Base-by-base conservation (phyloP, 768 basidiomycete species). In the Pilatotrama ljubarskyi region DNA sequence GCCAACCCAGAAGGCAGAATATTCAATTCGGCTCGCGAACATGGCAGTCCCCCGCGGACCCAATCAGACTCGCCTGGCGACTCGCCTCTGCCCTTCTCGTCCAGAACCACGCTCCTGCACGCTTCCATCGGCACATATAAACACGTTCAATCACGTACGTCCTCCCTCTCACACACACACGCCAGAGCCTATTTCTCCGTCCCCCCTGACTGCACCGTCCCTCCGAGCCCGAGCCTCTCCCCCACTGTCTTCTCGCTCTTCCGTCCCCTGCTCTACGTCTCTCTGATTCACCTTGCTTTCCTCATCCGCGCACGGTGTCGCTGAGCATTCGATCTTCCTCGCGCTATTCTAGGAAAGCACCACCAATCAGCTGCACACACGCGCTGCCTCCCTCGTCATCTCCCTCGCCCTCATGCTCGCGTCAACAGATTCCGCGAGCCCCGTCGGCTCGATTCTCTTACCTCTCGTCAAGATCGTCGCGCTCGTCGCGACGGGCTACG, bases 401-500 rank as follows among this genome's bases (percentile, higher is more conserved):
- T 5, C 46, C 25, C 24, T 49, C 46, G 46, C 24, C 26, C 24
- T 35, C 46, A 57, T 57, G 55, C 48, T 48, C 36, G 37, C 55
- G 9, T 49, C 48, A 2, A 29, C 18, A 8, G 55, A 57, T 38
- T 17, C 46, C 37, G 14, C 38, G 38, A 29, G 36, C 37, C 25
- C 44, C 15, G 3, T 32, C 13, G 53, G 53, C 40, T 10, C 42
- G 4, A 38, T 52, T 20, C 43, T 58, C 56, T 48, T 47, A 10
- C 61, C 66, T 5, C 47, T 58, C 36, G 1, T 54, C 54, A 69
- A 69, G 59, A 59, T 69, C 24, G 58, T 43, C 17, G 44, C 64
- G 1, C 63, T 69, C 32, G 52, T 69, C 47, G 48, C 61, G 37
- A 66, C 66, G 0, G 68, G 63, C 18, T 53, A 58, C 40, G 62